A percentile compares a stretch with the other conserved stretches of the same genome.
Conservation (phyloP, 176 grass and related monocot species). For the Oryza glaberrima region DNA sequence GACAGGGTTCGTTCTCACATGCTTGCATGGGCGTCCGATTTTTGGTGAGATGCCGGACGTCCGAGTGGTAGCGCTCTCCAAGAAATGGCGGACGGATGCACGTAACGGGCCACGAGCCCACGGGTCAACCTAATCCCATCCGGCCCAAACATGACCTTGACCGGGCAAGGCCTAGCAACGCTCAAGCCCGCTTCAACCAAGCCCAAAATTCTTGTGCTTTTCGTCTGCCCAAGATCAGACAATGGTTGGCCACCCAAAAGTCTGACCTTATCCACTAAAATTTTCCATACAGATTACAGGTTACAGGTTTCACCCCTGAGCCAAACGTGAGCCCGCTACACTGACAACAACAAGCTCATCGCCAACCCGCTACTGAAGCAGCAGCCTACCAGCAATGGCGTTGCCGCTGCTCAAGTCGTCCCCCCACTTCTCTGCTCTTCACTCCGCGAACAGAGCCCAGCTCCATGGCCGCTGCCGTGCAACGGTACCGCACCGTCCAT, state of each 20-base stretch:
- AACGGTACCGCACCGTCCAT: not conserved
- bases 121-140: too few relatives aligned
- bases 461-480: constrained; percentile 41
- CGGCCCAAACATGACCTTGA: too few relatives aligned
- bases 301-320: not conserved
- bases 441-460: not conserved
- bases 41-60: too few relatives aligned
- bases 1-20: too few relatives aligned
- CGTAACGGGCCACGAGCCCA: too few relatives aligned
- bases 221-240: not conserved
- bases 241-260: constrained; percentile 44
- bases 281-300: not conserved
- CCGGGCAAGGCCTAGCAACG: not conserved
- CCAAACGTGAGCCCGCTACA: not conserved
- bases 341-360: not conserved
- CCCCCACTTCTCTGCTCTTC: constrained; percentile 42
- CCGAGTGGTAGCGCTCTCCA: too few relatives aligned
- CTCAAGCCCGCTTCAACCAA: not conserved
- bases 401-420: constrained; percentile 58
- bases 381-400: constrained; percentile 53
- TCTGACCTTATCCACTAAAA: constrained; percentile 40
- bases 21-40: too few relatives aligned
- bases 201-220: not conserved
- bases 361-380: constrained; percentile 8
- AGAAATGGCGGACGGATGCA: too few relatives aligned